These are phyloP conservation scores for Ceratocystis cubensis DNA, from an alignment of 2,329 filamentous ascomycete genomes.

Conservation along the genomic window DNA sequence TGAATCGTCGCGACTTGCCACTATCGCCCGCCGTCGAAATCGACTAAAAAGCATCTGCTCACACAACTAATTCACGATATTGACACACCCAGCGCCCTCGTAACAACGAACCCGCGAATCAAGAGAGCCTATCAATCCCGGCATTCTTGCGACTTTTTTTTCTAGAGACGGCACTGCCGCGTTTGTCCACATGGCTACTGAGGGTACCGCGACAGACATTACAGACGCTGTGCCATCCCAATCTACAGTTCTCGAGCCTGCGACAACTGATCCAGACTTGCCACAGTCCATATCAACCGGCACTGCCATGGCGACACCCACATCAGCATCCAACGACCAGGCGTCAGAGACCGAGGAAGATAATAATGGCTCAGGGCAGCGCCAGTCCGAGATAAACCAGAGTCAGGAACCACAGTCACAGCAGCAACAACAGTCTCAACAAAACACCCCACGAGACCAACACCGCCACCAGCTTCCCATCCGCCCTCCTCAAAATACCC, in stretches of 20 bases:
- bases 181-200: not conserved
- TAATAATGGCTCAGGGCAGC: not conserved
- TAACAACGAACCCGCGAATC: not conserved
- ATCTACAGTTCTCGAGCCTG: not conserved
- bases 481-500: not conserved
- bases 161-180: not conserved
- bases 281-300: not conserved
- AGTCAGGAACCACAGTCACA: not conserved
- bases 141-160: not conserved
- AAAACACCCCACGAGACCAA: not conserved
- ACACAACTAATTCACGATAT: not conserved
- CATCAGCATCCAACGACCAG: not conserved
- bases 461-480: constrained; percentile 9
- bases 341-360: not conserved
- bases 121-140: not conserved
- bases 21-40: not conserved
- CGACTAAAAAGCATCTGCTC: not conserved
- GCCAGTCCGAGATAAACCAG: not conserved
- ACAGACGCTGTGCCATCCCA: not conserved
- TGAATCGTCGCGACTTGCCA: constrained; percentile 1
- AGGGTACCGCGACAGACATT: not conserved
- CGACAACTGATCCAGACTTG: not conserved
- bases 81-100: not conserved
- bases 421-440: not conserved
- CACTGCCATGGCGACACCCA: not conserved